Evolutionary conservation across 371 early-diverging fungal species (phyloP).

Genomic region (Haplosporangium sp.): DNA sequence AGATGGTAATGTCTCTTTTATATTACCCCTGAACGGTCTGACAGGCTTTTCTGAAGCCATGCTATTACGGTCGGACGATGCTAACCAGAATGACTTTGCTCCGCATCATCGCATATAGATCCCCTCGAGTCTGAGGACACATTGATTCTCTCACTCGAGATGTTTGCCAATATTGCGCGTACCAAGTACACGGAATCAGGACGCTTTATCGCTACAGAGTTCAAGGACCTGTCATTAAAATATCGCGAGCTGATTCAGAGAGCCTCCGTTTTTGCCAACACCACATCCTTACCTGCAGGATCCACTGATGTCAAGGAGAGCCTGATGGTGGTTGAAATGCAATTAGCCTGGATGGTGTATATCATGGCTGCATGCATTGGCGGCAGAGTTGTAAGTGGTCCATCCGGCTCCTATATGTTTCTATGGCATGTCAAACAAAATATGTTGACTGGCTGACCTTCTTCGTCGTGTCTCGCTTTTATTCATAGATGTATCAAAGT

Average conservation of each 20-base stretch:
- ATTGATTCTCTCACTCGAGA: conserved; percentile 75
- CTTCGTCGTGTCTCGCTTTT: neutral
- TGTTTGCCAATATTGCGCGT: conserved; percentile 81
- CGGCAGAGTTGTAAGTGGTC: conserved; percentile 66
- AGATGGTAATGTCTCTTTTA: conserved; percentile 60
- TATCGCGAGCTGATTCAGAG: conserved; percentile 66
- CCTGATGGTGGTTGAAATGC: conserved; percentile 46
- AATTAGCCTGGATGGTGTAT: conserved; percentile 88
- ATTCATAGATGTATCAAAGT: conserved; percentile 66
- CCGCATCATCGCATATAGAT: conserved; percentile 50
- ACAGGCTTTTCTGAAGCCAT: neutral
- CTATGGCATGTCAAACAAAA: no score
- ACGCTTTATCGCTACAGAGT: conserved; percentile 63
- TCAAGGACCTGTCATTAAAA: conserved; percentile 74
- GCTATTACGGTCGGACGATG: neutral
- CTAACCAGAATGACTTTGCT: neutral
- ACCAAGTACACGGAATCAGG: conserved; percentile 76
- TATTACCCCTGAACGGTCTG: neutral
- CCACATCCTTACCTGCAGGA: conserved; percentile 60
- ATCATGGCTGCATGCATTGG: conserved; percentile 78
- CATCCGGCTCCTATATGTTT: no score
- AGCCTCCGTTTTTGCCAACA: conserved; percentile 43
- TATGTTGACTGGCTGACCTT: neutral
- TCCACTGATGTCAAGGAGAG: conserved; percentile 67
- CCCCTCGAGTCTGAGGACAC: conserved; percentile 82